Conservation (phyloP, 768 basidiomycete species). For the Mycena capillaripes region DNA sequence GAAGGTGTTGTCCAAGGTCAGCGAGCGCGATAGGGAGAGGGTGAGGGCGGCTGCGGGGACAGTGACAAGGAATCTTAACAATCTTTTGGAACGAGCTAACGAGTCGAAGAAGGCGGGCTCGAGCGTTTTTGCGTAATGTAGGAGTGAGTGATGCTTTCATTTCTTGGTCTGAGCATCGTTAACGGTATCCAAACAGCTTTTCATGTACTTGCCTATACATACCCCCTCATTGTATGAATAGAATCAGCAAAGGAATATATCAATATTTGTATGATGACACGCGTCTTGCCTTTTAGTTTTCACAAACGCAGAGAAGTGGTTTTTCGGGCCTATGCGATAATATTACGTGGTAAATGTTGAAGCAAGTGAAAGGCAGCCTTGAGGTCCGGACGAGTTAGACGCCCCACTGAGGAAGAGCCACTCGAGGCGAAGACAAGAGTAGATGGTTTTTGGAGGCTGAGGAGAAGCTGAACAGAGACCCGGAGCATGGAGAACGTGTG, state of each 20-base stretch:
- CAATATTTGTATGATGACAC: constrained; percentile 32
- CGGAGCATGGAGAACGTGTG: not conserved
- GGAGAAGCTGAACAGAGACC: too few relatives aligned
- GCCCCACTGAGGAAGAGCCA: not conserved
- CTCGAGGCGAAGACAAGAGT: not conserved
- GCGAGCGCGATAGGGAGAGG: constrained; percentile 71
- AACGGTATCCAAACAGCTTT: constrained; percentile 20
- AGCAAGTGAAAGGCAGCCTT: not conserved
- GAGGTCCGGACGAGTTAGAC: not conserved
- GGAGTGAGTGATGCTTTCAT: constrained; percentile 27
- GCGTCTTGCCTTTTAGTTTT: not conserved
- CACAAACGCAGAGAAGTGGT: not conserved
- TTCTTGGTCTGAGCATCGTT: not conserved
- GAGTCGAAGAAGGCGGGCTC: constrained; percentile 37
- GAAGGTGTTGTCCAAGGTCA: constrained; percentile 74
- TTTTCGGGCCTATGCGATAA: not conserved
- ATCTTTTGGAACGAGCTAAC: constrained; percentile 61
- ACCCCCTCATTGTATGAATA: constrained; percentile 34
- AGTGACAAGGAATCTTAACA: constrained; percentile 80
- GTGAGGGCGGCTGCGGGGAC: constrained; percentile 81
- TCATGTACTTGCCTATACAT: constrained; percentile 34
- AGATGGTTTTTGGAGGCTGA: not conserved
- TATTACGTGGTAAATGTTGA: not conserved
- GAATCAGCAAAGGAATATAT: constrained; percentile 34
- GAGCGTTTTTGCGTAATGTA: constrained; percentile 33